phyloP scores from a whole-genome alignment of 805 yeast genomes.

The Candida quercuum region DNA sequence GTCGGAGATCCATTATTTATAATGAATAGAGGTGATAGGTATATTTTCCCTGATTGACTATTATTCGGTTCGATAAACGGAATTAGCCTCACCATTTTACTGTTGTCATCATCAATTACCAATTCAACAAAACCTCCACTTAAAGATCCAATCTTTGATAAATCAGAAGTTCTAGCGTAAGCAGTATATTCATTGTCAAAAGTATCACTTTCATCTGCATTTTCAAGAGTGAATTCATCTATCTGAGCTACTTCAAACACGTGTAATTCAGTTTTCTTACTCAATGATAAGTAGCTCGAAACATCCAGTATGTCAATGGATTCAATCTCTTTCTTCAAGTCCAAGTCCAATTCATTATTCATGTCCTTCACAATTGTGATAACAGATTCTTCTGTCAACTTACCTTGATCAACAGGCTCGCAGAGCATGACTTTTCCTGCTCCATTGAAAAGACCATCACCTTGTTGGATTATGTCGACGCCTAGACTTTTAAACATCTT shows the following conservation, averaged over 20 bases:
- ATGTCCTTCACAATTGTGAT: conserved; percentile 44
- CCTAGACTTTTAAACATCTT: conserved; percentile 7
- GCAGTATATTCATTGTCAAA: conserved; percentile 45
- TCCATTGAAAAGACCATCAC: conserved; percentile 9
- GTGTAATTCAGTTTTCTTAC: neutral
- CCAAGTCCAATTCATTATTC: neutral
- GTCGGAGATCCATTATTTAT: conserved; percentile 40
- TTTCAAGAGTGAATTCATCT: neutral
- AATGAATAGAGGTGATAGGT: conserved; percentile 59
- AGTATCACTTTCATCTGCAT: conserved; percentile 6
- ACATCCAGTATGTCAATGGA: conserved; percentile 10
- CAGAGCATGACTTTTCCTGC: conserved; percentile 49
- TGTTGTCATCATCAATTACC: conserved; percentile 4
- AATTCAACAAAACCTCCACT: conserved; percentile 61
- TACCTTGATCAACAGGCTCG: conserved; percentile 75
- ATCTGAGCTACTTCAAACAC: conserved; percentile 7
- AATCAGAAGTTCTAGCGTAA: conserved; percentile 40
- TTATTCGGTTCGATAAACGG: conserved; percentile 62
- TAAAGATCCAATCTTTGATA: conserved; percentile 54
- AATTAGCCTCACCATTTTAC: conserved; percentile 30
- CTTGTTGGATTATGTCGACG: conserved; percentile 14
- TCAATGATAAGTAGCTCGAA: conserved; percentile 9
- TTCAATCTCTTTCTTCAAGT: neutral
- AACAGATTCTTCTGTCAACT: conserved; percentile 38
- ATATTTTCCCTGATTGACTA: conserved; percentile 34